Base-by-base conservation (phyloP, 345 rosid species). In the Pugionium dolabratum region DNA sequence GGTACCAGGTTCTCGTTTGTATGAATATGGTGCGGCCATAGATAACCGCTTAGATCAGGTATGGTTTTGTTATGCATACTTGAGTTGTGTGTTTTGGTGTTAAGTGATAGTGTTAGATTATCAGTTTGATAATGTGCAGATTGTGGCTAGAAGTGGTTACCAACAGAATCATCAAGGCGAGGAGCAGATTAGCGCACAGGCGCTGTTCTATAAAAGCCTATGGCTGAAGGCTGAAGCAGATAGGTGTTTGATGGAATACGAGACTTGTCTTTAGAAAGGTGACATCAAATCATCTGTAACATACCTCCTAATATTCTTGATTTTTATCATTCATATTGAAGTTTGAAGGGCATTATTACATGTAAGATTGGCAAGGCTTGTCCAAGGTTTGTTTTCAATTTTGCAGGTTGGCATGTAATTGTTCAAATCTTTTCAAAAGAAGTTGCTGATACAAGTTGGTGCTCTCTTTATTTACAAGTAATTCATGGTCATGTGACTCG, bases 221-320 rank as follows among this genome's bases (percentile, higher is more conserved):
- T 77, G 76, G 84, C 76, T 77, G n/a, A 78, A 78, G 66, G 76
- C 85, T 30, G 78, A 76, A 75, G 80, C 77, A 51, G 84, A 78
- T 44, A 62, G 75, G 44, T 41, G 74, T 50, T 70, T 72, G 42
- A 60, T 81, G 79, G 78, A 79, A 43, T 68, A 58, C 50, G 68
- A 67, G 76, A 78, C 75, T 41, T 61, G 26, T 11, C 55, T 62
- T 31, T 44, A 53, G 41, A 53, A 66, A 66, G 77, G 72, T 74
- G 69, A 62, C 54, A 54, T 32, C 56, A 66, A 73, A 64, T 56
- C 59, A 71, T 49, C 47, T 45, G 10, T 33, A 32, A 36, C 28
- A 7, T 48, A 4, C 29, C 44, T 7, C 9, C 2, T 4, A 7
- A 40, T 8, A 11, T 27, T 25, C 28, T 58, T 35, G 29, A 25